Evolutionary conservation across 2,329 filamentous ascomycete species (phyloP).

Genomic region (Botryotinia globosa): DNA sequence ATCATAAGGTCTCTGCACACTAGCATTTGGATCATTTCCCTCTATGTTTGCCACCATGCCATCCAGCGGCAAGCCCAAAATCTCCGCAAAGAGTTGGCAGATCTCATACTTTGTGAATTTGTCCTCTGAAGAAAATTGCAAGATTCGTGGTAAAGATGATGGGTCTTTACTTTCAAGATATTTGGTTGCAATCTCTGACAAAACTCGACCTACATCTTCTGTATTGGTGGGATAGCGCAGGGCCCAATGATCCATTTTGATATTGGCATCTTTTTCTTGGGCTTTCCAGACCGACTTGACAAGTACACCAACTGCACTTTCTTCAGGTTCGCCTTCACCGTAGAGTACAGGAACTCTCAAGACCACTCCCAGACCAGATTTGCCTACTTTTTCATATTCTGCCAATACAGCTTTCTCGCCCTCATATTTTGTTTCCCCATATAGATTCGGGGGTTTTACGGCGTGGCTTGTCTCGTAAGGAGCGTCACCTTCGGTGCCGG

Average conservation of each 20-base stretch:
- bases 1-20: conserved; percentile 79
- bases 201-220: conserved; percentile 75
- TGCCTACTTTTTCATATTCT: conserved; percentile 50
- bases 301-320: conserved; percentile 81
- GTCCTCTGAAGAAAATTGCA: conserved; percentile 88
- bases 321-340: conserved; percentile 68
- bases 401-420: conserved; percentile 69
- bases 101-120: conserved; percentile 89
- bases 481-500: conserved; percentile 72
- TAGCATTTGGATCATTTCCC: conserved; percentile 68
- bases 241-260: conserved; percentile 85
- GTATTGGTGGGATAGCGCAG: conserved; percentile 85
- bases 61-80: conserved; percentile 70
- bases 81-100: conserved; percentile 71
- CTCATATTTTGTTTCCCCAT: conserved; percentile 70
- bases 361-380: conserved; percentile 60
- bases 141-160: conserved; percentile 59
- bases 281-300: conserved; percentile 74
- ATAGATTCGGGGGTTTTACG: conserved; percentile 69
- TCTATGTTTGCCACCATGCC: conserved; percentile 67
- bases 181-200: conserved; percentile 64
- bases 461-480: conserved; percentile 70
- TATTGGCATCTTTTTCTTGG: conserved; percentile 58
- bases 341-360: conserved; percentile 83
- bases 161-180: conserved; percentile 56